Conservation (phyloP, 768 basidiomycete genomes). For the Leucosporidium scottii region DNA sequence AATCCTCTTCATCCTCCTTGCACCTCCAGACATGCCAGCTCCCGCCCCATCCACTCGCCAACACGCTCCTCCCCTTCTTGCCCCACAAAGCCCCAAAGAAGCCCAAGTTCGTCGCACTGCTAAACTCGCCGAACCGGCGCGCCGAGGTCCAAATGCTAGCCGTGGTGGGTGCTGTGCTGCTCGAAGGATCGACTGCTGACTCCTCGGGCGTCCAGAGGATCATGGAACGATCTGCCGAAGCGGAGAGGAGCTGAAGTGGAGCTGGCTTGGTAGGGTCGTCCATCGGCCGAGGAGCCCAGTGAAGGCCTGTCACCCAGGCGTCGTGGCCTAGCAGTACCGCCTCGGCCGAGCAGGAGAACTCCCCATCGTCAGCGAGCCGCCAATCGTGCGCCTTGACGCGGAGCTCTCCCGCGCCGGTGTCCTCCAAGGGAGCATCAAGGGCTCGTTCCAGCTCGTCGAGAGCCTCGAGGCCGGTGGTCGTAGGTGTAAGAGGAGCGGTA, state of each 20-base stretch:
- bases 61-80: slow-evolving; percentile 53
- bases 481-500: neutral
- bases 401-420: slow-evolving; percentile 53
- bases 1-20: slow-evolving; percentile 19
- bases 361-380: slow-evolving; percentile 51
- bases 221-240: slow-evolving; percentile 88
- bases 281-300: slow-evolving; percentile 59
- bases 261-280: neutral
- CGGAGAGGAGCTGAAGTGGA: slow-evolving; percentile 65
- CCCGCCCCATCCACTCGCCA: slow-evolving; percentile 91
- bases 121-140: slow-evolving; percentile 88
- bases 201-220: slow-evolving; percentile 77
- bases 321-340: slow-evolving; percentile 95
- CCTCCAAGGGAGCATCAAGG: slow-evolving; percentile 27
- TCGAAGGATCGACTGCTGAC: neutral
- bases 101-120: slow-evolving; percentile 75
- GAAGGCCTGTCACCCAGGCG: slow-evolving; percentile 77
- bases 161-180: neutral
- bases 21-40: slow-evolving; percentile 82
- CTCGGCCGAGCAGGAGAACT: slow-evolving; percentile 78
- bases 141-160: slow-evolving; percentile 74
- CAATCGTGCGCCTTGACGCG: slow-evolving; percentile 79
- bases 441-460: slow-evolving; percentile 29
- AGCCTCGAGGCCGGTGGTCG: slow-evolving; percentile 29
- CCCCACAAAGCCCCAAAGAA: slow-evolving; percentile 89